A percentile compares a stretch with the other conserved stretches of the same genome.
Evolutionary conservation across 768 basidiomycete genomes (phyloP).

Genomic region (Austroboletus festivus): DNA sequence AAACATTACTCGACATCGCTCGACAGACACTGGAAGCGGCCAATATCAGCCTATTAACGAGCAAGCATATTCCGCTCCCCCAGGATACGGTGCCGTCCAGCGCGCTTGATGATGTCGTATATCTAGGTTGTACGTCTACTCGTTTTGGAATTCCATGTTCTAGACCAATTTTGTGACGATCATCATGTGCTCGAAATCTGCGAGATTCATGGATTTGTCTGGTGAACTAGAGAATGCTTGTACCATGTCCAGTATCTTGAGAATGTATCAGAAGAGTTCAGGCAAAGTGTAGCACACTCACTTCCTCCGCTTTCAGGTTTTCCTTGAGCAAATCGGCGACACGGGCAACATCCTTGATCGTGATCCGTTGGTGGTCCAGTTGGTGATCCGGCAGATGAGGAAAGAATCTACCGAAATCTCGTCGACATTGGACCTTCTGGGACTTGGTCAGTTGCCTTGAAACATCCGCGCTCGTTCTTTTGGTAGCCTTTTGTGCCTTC

Average conservation of each 20-base stretch:
- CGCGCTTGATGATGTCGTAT: conserved; percentile 11
- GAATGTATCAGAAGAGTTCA: conserved; percentile 2
- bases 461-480: neutral
- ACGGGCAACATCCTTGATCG: conserved; percentile 62
- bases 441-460: conserved; percentile 42
- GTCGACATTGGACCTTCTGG: conserved; percentile 52
- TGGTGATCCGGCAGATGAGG: conserved; percentile 47
- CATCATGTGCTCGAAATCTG: conserved; percentile 79
- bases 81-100: conserved; percentile 35
- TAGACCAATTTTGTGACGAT: conserved; percentile 42
- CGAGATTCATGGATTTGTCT: conserved; percentile 64
- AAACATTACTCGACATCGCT: too few relatives aligned
- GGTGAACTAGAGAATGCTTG: conserved; percentile 66
- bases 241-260: conserved; percentile 76
- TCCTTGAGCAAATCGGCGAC: conserved; percentile 65
- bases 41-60: conserved; percentile 32
- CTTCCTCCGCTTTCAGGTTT: conserved; percentile 73
- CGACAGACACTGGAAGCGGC: conserved; percentile 39
- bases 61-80: conserved; percentile 21
- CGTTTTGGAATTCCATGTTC: neutral
- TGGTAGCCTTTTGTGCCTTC: conserved; percentile 6
- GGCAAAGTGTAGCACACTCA: conserved; percentile 27
- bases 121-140: neutral
- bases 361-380: conserved; percentile 52
- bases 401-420: conserved; percentile 74